Conservation (phyloP, 1,284 basidiomycete genomes). For the Tetrapyrgos nigripes region DNA sequence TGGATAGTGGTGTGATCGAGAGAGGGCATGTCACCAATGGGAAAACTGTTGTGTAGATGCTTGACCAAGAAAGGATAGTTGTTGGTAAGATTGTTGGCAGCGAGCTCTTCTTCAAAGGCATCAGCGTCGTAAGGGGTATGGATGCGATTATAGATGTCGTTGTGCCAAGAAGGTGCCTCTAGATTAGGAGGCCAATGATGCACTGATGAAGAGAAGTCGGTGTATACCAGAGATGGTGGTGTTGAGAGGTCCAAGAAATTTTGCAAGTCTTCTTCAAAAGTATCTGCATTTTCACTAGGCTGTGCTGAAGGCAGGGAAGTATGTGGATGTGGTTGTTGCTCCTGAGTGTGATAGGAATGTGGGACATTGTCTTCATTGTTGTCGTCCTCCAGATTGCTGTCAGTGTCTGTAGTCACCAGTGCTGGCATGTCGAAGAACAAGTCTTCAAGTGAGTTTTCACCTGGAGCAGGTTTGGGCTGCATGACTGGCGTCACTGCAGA, state of each 20-base stretch:
- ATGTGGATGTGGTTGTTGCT: no score
- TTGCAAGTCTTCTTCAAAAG: no score
- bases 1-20: conserved; percentile 13
- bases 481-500: no score
- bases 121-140: conserved; percentile 14
- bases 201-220: neutral
- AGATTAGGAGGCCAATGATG: neutral
- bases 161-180: neutral
- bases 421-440: no score
- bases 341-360: no score
- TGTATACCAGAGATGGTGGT: neutral
- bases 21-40: conserved; percentile 15
- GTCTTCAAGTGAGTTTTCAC: no score
- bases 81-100: neutral
- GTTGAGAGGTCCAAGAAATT: neutral
- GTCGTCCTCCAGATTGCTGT: no score
- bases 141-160: neutral
- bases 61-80: conserved; percentile 12
- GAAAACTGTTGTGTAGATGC: conserved; percentile 17
- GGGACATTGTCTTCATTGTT: no score
- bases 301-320: no score
- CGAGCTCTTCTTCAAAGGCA: conserved; percentile 5
- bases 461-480: no score
- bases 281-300: no score
- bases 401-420: no score